Evolutionary conservation across 345 rosid species (phyloP), one percentile per base, ranked within the genome.

Genomic region (Isatis tinctoria): DNA sequence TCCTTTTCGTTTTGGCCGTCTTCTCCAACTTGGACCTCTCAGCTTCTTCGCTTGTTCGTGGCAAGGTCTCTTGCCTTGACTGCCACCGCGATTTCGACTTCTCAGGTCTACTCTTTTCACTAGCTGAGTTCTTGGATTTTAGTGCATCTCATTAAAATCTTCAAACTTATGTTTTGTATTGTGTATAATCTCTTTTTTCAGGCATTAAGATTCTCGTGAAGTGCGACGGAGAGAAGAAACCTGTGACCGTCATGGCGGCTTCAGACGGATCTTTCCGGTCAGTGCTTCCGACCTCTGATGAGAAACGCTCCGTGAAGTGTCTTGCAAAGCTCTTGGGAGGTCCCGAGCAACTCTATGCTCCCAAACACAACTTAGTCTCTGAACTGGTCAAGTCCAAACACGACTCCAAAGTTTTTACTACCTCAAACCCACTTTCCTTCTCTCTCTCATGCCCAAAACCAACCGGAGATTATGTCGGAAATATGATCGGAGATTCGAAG

Each of bases 251-350:
- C 2, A 71, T 65, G 67, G 40, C 73, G 1, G 48, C 10, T 40
- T 49, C 68, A 32, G 73, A 71, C 5, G 72, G 80, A 39, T 65
- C 73, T 40, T 77, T 72, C 36, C 5, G 11, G 37, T 51, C 80
- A 37, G 13, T 9, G 20, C 57, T 77, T 65, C 62, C 56, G 0
- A 59, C 30, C 0, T 0, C 49, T 5, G 12, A 48, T 17, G 13
- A 35, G 18, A 70, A 54, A 27, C 27, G 2, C 10, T 53, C 71
- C 3, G 10, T 7, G 8, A 71, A 71, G 0, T 77, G 80, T 59
- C 69, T 77, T 59, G 80, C 80, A 22, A 77, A 77, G 69, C 24
- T 77, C 4, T 71, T 70, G 56, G 80, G 80, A 65, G 80, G 80
- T 32, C 80, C 76, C 8, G 76, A 77, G 2, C 80, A 77, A 58